These are phyloP conservation scores for Nigrospora sphaerica DNA, from an alignment of 2,329 filamentous ascomycete genomes.

Conservation along the genomic window DNA sequence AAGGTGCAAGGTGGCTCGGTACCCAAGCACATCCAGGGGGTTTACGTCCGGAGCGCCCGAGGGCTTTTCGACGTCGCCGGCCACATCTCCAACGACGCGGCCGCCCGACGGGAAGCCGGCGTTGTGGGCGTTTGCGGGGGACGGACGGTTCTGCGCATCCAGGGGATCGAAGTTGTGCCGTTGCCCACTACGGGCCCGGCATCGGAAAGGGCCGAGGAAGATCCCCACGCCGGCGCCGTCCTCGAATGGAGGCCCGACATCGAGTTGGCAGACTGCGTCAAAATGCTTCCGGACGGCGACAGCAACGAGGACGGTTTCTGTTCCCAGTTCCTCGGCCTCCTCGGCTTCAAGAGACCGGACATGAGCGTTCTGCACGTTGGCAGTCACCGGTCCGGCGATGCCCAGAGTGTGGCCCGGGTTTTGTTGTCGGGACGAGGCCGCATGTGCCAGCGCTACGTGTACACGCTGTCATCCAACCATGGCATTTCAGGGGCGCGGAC, in stretches of 20 bases:
- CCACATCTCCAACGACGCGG: background rate
- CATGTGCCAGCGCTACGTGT: too few relatives aligned
- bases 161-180: background rate
- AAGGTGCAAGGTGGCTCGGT: background rate
- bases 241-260: background rate
- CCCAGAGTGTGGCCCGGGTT: too few relatives aligned
- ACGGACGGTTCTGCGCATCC: background rate
- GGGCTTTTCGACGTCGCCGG: background rate
- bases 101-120: background rate
- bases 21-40: background rate
- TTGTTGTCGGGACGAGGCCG: too few relatives aligned
- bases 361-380: background rate
- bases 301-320: background rate
- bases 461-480: too few relatives aligned
- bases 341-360: background rate
- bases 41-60: background rate
- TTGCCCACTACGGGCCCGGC: background rate
- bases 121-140: background rate
- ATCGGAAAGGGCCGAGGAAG: background rate
- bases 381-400: background rate
- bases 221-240: background rate
- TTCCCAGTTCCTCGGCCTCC: background rate
- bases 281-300: background rate
- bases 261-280: background rate
- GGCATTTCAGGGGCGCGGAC: too few relatives aligned